Base-by-base conservation (phyloP, 2,329 filamentous ascomycete species). In the Laburnicola sp. region DNA sequence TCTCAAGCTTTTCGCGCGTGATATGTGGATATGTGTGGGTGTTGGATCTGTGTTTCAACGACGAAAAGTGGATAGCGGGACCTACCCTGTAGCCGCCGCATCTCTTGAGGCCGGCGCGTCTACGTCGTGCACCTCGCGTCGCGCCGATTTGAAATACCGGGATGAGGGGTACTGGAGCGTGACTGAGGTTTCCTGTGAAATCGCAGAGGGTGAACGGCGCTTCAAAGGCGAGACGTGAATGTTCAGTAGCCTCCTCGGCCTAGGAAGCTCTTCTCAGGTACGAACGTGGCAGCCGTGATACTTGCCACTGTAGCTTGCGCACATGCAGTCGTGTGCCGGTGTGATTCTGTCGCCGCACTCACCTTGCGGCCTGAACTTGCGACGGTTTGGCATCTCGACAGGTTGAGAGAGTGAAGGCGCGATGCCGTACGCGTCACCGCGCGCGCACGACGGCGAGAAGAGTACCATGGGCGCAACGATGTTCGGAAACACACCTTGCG, bases 31-130 rank as follows among this genome's bases (percentile, higher is more conserved):
- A 16, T 16, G 16, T 16, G 16, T 16, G 16, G 16, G 53, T 66
- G 60, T 65, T 60, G 56, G 62, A 67, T 68, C 56, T 64, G 57
- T 51, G 68, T 71, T 70, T 71, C 68, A 70, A 63, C 57, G 51
- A 53, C 43, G 48, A 53, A 44, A 40, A 46, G 45, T 50, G 43
- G 66, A 56, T 66, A 65, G 40, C 32, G 44, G 46, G 66, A 57
- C 67, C 67, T 62, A 60, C 58, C 53, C 55, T 66, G 66, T 72
- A 73, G 68, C 65, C 70, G 69, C 70, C 56, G 60, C 53, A 53
- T 45, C 41, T 48, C 47, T 41, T 59, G 59, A 53, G 53, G 61
- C 57, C 57, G 64, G 55, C 53, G 58, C 53, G 52, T 51, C 53
- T 49, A 48, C 57, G 59, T 52, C 60, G 62, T 64, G 62, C 64